phyloP scores from a whole-genome alignment of 768 basidiomycete species.

The Boletellus sp. region DNA sequence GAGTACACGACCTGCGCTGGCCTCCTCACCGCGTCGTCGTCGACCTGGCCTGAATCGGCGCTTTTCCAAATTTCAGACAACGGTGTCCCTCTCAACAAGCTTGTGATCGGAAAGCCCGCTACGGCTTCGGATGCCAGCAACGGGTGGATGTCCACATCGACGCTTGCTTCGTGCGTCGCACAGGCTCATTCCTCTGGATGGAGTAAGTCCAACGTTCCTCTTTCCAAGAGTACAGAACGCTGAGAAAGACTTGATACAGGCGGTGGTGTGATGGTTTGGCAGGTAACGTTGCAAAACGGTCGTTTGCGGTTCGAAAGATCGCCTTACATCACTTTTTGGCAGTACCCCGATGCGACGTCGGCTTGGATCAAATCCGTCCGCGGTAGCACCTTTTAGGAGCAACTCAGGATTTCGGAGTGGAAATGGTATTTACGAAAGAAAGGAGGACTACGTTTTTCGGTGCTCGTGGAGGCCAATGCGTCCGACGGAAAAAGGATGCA shows the following conservation, averaged over 20 bases:
- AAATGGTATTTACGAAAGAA: background rate
- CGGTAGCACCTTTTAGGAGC: constrained; percentile 15
- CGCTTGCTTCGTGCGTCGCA: constrained; percentile 54
- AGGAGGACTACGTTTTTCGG: no score
- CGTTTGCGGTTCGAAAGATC: background rate
- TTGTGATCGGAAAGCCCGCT: constrained; percentile 76
- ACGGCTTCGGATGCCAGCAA: constrained; percentile 46
- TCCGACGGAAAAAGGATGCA: no score
- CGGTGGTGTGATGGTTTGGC: constrained; percentile 39
- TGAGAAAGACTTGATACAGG: constrained; percentile 21
- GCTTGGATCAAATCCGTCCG: constrained; percentile 39
- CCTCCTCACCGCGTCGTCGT: constrained; percentile 39
- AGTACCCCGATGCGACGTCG: constrained; percentile 36
- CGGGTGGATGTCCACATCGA: constrained; percentile 52
- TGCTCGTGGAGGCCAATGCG: no score
- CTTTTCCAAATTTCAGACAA: constrained; percentile 48
- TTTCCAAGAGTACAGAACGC: background rate
- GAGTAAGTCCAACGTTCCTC: constrained; percentile 3
- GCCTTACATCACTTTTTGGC: background rate
- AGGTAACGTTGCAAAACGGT: constrained; percentile 24
- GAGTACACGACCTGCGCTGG: constrained; percentile 37
- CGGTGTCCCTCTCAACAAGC: constrained; percentile 58
- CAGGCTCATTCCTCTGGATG: constrained; percentile 39
- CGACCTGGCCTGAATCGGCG: constrained; percentile 38
- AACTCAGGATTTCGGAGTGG: background rate